Percentiles rank a stretch among this genome's conserved stretches.
Evolutionary conservation across 305 asterid genomes (phyloP).

Genomic region (Fraxinus platypoda): DNA sequence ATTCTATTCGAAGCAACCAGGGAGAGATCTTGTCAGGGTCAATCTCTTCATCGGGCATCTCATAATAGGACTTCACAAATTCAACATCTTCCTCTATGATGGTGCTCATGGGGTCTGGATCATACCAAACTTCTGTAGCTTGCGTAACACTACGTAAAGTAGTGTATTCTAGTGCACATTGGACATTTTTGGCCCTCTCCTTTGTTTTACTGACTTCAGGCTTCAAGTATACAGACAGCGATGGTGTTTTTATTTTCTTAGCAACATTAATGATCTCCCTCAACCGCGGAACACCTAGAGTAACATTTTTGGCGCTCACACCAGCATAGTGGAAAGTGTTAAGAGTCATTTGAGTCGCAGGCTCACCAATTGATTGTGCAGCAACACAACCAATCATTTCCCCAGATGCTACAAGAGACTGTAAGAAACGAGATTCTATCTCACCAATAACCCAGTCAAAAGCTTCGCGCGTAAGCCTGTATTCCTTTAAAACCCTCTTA

Average conservation of each 20-base stretch:
- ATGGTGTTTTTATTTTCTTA: constrained; percentile 93
- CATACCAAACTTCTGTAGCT: constrained; percentile 99
- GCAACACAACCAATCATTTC: constrained; percentile 99
- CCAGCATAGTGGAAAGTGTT: constrained; percentile 99
- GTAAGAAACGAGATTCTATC: constrained; percentile 93
- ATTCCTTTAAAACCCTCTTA: constrained; percentile 90
- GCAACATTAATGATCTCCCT: constrained; percentile 99
- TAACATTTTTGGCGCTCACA: constrained; percentile 99
- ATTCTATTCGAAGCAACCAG: constrained; percentile 94
- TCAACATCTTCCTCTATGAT: constrained; percentile 91
- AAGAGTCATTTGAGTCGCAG: constrained; percentile 99
- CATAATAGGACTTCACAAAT: constrained; percentile 90
- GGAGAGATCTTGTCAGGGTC: constrained; percentile 97
- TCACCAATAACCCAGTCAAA: constrained; percentile 99
- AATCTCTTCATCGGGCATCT: constrained; percentile 97
- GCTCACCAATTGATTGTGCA: constrained; percentile 98
- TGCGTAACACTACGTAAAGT: constrained; percentile 93
- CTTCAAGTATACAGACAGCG: constrained; percentile 87
- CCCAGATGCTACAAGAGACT: constrained; percentile 96
- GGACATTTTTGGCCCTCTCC: constrained; percentile 94
- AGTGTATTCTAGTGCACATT: constrained; percentile 95
- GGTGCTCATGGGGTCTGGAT: constrained; percentile 95
- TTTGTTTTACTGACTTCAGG: constrained; percentile 72
- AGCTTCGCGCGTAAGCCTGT: constrained; percentile 90
- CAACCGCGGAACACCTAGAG: constrained; percentile 97